Percentiles rank a stretch among this genome's conserved stretches.
Conservation (phyloP, 345 rosid genomes). For the Geranium rotundifolium region DNA sequence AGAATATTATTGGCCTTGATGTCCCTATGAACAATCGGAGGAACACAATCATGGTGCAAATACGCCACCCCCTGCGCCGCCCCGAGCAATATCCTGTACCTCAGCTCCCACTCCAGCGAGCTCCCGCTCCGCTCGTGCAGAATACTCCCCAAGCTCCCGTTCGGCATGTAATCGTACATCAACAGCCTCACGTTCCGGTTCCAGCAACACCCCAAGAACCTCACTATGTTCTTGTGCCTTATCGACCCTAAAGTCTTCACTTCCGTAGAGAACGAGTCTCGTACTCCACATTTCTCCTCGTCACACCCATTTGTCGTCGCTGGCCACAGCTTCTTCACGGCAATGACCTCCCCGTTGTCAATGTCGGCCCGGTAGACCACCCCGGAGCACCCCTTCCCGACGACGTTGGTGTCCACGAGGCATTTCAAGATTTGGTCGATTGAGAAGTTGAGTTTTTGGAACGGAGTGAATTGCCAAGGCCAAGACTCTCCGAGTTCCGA, state of each 20-base stretch:
- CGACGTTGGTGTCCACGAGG: slow-evolving; percentile 68
- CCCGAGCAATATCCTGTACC: slow-evolving; percentile 65
- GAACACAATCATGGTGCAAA: slow-evolving; percentile 85
- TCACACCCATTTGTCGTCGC: slow-evolving; percentile 2
- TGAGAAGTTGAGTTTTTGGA: slow-evolving; percentile 78
- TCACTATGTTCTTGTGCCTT: slow-evolving; percentile 71
- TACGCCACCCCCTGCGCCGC: slow-evolving; percentile 86
- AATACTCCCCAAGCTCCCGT: slow-evolving; percentile 83
- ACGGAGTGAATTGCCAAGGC: slow-evolving; percentile 66
- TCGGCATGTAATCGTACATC: slow-evolving; percentile 86
- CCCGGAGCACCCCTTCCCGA: slow-evolving; percentile 96
- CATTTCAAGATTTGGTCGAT: slow-evolving; percentile 52
- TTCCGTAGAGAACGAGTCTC: slow-evolving; percentile 73
- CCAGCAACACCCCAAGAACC: slow-evolving; percentile 80
- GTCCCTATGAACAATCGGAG: slow-evolving; percentile 83
- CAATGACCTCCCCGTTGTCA: slow-evolving; percentile 62
- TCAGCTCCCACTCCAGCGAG: slow-evolving; percentile 75
- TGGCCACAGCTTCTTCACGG: slow-evolving; percentile 96
- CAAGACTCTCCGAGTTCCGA: slow-evolving; percentile 29
- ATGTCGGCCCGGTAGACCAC: slow-evolving; percentile 70
- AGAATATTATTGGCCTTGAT: slow-evolving; percentile 89
- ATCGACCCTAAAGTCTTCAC: slow-evolving; percentile 73
- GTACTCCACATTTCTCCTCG: slow-evolving; percentile 28
- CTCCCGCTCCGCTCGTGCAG: slow-evolving; percentile 72
- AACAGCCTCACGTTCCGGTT: slow-evolving; percentile 62